Conservation (phyloP, 768 basidiomycete species). For the Lactifluus pinguis region DNA sequence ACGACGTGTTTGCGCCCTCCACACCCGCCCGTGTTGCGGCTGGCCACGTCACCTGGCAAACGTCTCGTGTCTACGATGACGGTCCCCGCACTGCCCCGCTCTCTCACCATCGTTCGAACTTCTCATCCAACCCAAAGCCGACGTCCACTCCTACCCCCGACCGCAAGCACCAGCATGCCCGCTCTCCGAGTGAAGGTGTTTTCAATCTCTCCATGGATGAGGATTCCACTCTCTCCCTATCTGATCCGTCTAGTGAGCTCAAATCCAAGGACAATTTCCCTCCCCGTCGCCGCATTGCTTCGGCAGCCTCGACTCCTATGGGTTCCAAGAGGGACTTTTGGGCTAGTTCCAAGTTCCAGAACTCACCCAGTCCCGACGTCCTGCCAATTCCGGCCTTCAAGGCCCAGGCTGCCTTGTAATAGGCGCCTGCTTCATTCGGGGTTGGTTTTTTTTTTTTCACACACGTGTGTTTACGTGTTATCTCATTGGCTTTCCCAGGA, state of each 20-base stretch:
- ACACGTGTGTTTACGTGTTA: background rate
- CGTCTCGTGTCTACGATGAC: slow-evolving; percentile 27
- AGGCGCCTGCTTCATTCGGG: slow-evolving; percentile 9
- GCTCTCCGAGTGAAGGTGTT: slow-evolving; percentile 65
- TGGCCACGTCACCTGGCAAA: slow-evolving; percentile 25
- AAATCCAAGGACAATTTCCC: slow-evolving; percentile 27
- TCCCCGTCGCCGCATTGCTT: slow-evolving; percentile 15
- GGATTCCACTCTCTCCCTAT: slow-evolving; percentile 34
- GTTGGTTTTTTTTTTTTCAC: background rate
- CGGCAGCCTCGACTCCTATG: slow-evolving; percentile 11
- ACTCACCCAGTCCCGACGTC: slow-evolving; percentile 78
- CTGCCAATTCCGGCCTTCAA: slow-evolving; percentile 58
- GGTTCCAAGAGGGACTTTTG: slow-evolving; percentile 36
- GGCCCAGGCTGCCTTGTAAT: slow-evolving; percentile 19
- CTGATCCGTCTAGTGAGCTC: slow-evolving; percentile 32
- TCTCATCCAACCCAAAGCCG: slow-evolving; percentile 32
- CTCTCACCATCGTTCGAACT: slow-evolving; percentile 25
- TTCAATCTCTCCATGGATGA: slow-evolving; percentile 72
- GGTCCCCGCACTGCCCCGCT: slow-evolving; percentile 46
- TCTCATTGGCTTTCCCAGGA: background rate
- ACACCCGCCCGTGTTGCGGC: slow-evolving; percentile 42
- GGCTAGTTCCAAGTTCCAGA: slow-evolving; percentile 79
- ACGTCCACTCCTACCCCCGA: slow-evolving; percentile 34
- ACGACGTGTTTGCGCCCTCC: slow-evolving; percentile 36
- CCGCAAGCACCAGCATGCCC: slow-evolving; percentile 35